Percentiles rank a stretch among this genome's conserved stretches.
Evolutionary conservation across 2,329 filamentous ascomycete genomes (phyloP).

Genomic region (Fusarium nodosum): DNA sequence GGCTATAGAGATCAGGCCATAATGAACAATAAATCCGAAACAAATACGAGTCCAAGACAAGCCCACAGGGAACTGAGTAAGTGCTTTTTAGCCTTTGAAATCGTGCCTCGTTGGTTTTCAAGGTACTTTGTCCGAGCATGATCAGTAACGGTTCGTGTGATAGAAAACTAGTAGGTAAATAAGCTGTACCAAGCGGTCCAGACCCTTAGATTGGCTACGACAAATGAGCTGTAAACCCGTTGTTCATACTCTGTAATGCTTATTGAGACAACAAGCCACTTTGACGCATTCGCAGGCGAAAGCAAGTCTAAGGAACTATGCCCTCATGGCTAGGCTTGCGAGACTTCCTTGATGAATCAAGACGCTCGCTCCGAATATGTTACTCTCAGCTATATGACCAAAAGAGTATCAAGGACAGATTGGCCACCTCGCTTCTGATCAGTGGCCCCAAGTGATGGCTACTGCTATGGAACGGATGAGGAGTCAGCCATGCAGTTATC

Average conservation of each 20-base stretch:
- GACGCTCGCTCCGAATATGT: not conserved
- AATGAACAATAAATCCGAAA: slow-evolving; percentile 13
- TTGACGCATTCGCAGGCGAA: slow-evolving; percentile 23
- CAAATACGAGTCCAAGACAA: slow-evolving; percentile 9
- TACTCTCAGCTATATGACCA: slow-evolving; percentile 4
- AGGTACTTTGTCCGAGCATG: not conserved
- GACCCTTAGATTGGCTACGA: not conserved
- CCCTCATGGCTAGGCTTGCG: slow-evolving; percentile 20
- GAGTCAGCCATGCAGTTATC: slow-evolving; percentile 38
- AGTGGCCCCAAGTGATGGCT: slow-evolving; percentile 18
- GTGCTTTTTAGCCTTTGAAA: slow-evolving; percentile 15
- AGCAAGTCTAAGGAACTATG: slow-evolving; percentile 11
- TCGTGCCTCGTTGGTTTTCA: not conserved
- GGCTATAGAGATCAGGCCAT: slow-evolving; percentile 31
- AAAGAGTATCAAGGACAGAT: slow-evolving; percentile 12
- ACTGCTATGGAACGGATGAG: slow-evolving; percentile 18
- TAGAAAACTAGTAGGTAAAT: not conserved
- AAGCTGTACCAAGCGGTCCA: slow-evolving; percentile 1
- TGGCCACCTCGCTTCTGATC: slow-evolving; percentile 9
- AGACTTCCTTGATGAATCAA: slow-evolving; percentile 13
- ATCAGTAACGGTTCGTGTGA: not conserved
- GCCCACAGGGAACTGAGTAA: not conserved
- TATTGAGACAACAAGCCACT: slow-evolving; percentile 33
- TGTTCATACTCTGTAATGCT: slow-evolving; percentile 1
- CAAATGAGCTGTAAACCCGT: slow-evolving; percentile 9